phyloP scores from a whole-genome alignment of 371 early-diverging fungal genomes.

The Mortierella sp. region DNA sequence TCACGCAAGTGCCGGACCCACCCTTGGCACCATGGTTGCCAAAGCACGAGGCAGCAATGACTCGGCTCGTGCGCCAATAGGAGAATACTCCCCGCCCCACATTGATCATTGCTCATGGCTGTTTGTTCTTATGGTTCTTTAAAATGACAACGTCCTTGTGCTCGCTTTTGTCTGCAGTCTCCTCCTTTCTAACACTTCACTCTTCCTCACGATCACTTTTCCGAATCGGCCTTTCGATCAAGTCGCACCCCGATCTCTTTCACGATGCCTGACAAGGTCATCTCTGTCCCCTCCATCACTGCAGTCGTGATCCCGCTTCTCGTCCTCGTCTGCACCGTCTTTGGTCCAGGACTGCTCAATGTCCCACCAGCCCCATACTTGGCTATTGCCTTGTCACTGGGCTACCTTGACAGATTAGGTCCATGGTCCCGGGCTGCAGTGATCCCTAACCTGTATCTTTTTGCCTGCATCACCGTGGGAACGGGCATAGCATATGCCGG shows the following conservation, averaged over 20 bases:
- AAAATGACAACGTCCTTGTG: too few relatives aligned
- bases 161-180: too few relatives aligned
- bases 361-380: conserved; percentile 30
- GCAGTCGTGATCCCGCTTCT: conserved; percentile 31
- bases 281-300: conserved; percentile 33
- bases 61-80: too few relatives aligned
- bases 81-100: too few relatives aligned
- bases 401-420: conserved; percentile 37
- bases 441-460: conserved; percentile 41
- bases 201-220: too few relatives aligned
- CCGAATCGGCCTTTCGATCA: too few relatives aligned
- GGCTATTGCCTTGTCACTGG: conserved; percentile 38
- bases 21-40: too few relatives aligned
- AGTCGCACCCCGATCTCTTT: not conserved
- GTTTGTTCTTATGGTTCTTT: too few relatives aligned
- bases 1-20: too few relatives aligned
- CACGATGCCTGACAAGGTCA: conserved; percentile 7
- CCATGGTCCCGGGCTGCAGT: conserved; percentile 39
- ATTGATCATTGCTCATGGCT: too few relatives aligned
- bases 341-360: conserved; percentile 45
- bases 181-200: too few relatives aligned
- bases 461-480: conserved; percentile 35
- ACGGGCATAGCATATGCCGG: conserved; percentile 41
- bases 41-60: too few relatives aligned
- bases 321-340: conserved; percentile 38